Evolutionary conservation across 768 basidiomycete genomes (phyloP), one percentile per base, ranked within the genome.

Genomic region (Sarcomyxa edulis): DNA sequence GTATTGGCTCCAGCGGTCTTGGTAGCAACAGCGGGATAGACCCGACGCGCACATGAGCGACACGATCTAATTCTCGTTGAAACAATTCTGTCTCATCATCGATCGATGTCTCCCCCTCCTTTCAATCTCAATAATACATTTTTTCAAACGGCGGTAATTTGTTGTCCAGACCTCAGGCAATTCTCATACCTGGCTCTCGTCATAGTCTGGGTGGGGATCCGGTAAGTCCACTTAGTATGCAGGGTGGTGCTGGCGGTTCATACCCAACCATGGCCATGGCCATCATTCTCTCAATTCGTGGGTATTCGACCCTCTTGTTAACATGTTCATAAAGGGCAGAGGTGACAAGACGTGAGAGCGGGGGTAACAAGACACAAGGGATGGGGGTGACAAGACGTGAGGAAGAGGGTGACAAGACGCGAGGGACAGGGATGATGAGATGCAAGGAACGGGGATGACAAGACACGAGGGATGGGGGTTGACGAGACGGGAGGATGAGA

Each of bases 141-240:
- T n/a, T n/a, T n/a, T n/a, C n/a, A n/a, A n/a, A n/a, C n/a, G n/a
- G n/a, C n/a, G n/a, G n/a, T n/a, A n/a, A n/a, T n/a, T n/a, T n/a
- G n/a, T n/a, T n/a, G n/a, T n/a, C n/a, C n/a, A 65, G 74, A 15
- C 79, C 81, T 0, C 78, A 81, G 47, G 81, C 81, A 7, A 86
- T 88, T 53, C 64, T 84, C 35, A 87, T 87, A 48, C 85, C 81
- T 6, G 60, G 52, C 20, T 29, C 51, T 37, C 0, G 39, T n/a
- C n/a, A n/a, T 14, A 31, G 41, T 22, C 26, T 14, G 2, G 29
- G 43, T 5, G 29, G 21, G 39, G 68, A n/a, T 56, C 32, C 5
- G 22, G 35, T 38, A 7, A 34, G 34, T 20, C 28, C 42, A 12
- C 29, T 26, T 9, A 31, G 32, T 23, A 7, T 42, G n/a, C 34